Evolutionary conservation across 2,329 filamentous ascomycete species (phyloP).

Genomic region (Aspergillus vadensis): DNA sequence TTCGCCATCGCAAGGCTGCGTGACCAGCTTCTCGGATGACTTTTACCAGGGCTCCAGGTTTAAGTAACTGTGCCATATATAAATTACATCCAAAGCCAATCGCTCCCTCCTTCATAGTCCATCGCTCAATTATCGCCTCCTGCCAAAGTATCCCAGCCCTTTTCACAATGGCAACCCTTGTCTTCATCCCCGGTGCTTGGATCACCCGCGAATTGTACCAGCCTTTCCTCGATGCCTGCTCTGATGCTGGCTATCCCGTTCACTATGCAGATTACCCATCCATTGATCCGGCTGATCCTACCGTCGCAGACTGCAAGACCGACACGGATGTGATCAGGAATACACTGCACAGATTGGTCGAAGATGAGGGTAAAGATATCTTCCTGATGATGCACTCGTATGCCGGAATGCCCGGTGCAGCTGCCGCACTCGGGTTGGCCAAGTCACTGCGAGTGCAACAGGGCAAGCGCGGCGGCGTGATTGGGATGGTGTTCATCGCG

Average conservation of each 20-base stretch:
- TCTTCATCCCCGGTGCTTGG: slow-evolving; percentile 47
- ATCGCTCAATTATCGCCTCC: too few species aligned
- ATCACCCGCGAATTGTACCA: slow-evolving; percentile 38
- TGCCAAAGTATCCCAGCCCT: too few species aligned
- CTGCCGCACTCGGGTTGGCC: slow-evolving; percentile 29
- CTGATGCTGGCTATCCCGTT: slow-evolving; percentile 32
- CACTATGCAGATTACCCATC: slow-evolving; percentile 32
- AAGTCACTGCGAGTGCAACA: slow-evolving; percentile 26
- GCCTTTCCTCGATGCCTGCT: slow-evolving; percentile 33
- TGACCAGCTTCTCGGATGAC: background rate
- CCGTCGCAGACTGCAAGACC: slow-evolving; percentile 30
- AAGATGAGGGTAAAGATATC: slow-evolving; percentile 29
- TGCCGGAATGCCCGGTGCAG: slow-evolving; percentile 32
- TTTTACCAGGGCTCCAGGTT: background rate
- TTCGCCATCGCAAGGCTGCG: background rate
- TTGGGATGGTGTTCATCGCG: slow-evolving; percentile 35
- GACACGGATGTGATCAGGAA: slow-evolving; percentile 37
- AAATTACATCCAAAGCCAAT: background rate
- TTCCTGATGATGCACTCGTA: slow-evolving; percentile 38
- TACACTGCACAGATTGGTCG: slow-evolving; percentile 18
- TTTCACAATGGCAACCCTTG: slow-evolving; percentile 22
- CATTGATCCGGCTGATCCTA: slow-evolving; percentile 27
- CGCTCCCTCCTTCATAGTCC: too few species aligned
- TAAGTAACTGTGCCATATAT: background rate
- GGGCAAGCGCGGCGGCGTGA: slow-evolving; percentile 33